Percentiles rank a stretch among this genome's conserved stretches.
Evolutionary conservation across 345 rosid genomes (phyloP).

Genomic region (Heritiera fomes): DNA sequence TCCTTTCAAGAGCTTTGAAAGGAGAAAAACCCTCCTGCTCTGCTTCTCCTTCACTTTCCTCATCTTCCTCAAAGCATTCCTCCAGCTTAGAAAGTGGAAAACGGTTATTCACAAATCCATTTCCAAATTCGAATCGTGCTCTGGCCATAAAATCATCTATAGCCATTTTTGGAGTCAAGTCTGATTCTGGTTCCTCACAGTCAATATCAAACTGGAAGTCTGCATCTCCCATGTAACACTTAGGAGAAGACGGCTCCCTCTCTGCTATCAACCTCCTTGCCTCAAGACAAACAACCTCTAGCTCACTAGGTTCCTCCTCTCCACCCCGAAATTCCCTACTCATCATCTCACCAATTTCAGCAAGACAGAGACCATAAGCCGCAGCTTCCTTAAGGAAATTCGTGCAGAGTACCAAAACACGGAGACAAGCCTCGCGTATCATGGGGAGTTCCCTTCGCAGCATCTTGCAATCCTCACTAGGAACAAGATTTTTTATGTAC

Average conservation of each 20-base stretch:
- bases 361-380: slow-evolving; percentile 71
- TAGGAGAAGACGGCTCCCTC: slow-evolving; percentile 59
- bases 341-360: slow-evolving; percentile 99
- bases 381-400: slow-evolving; percentile 90
- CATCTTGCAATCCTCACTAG: slow-evolving; percentile 70
- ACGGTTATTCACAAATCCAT: slow-evolving; percentile 51
- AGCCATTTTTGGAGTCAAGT: slow-evolving; percentile 42
- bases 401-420: slow-evolving; percentile 78
- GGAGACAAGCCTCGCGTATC: slow-evolving; percentile 92
- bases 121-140: slow-evolving; percentile 48
- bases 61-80: slow-evolving; percentile 77
- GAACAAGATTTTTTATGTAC: slow-evolving; percentile 67
- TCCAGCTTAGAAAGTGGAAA: slow-evolving; percentile 68
- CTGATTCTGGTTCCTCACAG: slow-evolving; percentile 57
- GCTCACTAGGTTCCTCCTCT: slow-evolving; percentile 96
- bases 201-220: slow-evolving; percentile 81
- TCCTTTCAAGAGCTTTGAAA: slow-evolving; percentile 35
- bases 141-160: slow-evolving; percentile 48
- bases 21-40: slow-evolving; percentile 39
- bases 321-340: slow-evolving; percentile 79
- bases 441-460: slow-evolving; percentile 81
- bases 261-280: slow-evolving; percentile 70
- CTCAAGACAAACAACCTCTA: slow-evolving; percentile 86
- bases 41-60: slow-evolving; percentile 53
- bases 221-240: slow-evolving; percentile 56